Conservation (phyloP, 371 early-diverging fungal genomes). For the Mortierella sp. region DNA sequence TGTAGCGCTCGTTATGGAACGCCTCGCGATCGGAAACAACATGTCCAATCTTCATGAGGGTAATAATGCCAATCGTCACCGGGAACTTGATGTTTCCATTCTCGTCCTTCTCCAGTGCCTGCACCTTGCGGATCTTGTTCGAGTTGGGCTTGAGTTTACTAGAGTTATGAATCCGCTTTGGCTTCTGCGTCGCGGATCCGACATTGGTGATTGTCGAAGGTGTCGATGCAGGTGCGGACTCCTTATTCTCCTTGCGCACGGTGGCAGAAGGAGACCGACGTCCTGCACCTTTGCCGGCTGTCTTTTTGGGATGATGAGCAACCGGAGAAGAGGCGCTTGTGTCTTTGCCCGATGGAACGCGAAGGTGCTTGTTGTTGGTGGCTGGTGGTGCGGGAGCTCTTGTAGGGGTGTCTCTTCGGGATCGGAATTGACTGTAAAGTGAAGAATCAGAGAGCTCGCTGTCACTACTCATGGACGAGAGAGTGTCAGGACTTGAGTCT, state of each 20-base stretch:
- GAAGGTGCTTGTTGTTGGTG: constrained; percentile 11
- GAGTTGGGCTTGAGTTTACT: constrained; percentile 62
- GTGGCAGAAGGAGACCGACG: constrained; percentile 17
- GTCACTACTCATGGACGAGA: constrained; percentile 33
- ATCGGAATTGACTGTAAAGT: constrained; percentile 7
- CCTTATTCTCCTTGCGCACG: constrained; percentile 8
- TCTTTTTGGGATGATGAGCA: constrained; percentile 28
- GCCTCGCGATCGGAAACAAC: constrained; percentile 85
- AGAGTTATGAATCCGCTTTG: constrained; percentile 66
- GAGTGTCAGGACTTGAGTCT: constrained; percentile 26
- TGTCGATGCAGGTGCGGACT: neutral
- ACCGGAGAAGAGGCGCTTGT: neutral
- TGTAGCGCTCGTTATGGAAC: constrained; percentile 93
- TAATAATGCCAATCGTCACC: constrained; percentile 85
- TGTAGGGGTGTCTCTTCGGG: constrained; percentile 9
- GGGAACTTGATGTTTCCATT: constrained; percentile 84
- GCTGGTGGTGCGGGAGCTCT: neutral
- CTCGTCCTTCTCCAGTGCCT: constrained; percentile 77
- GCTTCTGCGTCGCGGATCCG: constrained; percentile 54
- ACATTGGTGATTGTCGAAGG: constrained; percentile 48
- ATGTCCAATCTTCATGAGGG: constrained; percentile 79
- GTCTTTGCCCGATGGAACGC: constrained; percentile 12
- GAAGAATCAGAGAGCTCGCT: constrained; percentile 32
- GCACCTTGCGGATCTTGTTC: constrained; percentile 59
- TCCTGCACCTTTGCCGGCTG: constrained; percentile 16